A percentile compares a stretch with the other conserved stretches of the same genome.
Conservation (phyloP, 73 alveolate genomes). For the Paramecium sexaurelia region DNA sequence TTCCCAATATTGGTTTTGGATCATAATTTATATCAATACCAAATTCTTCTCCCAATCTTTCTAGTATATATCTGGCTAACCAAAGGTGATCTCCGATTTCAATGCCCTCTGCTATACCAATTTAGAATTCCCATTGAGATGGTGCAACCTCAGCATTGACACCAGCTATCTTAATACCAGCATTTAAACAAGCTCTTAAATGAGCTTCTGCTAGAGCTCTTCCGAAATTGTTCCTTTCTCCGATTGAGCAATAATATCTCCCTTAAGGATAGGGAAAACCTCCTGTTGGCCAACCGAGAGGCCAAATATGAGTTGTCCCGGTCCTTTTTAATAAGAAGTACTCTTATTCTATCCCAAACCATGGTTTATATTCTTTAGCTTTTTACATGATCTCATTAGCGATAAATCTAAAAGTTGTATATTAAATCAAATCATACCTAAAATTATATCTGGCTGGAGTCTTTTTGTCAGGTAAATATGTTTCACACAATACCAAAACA, state of each 20-base stretch:
- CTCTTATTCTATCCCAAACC: constrained; percentile 97
- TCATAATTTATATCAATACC: constrained; percentile 60
- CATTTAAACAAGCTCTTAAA: constrained; percentile 85
- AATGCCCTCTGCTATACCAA: constrained; percentile 91
- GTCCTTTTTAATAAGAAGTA: constrained; percentile 83
- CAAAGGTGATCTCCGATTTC: constrained; percentile 91
- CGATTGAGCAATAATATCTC: constrained; percentile 92
- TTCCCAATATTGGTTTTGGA: constrained; percentile 79
- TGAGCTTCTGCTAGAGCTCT: constrained; percentile 89
- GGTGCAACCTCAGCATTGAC: constrained; percentile 95
- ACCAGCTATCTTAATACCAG: constrained; percentile 89
- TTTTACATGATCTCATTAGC: constrained; percentile 72
- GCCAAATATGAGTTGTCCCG: constrained; percentile 74
- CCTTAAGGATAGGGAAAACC: constrained; percentile 94
- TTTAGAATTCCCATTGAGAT: constrained; percentile 93
- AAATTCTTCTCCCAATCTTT: constrained; percentile 69
- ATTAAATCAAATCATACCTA: background rate
- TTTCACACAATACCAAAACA: constrained; percentile 84
- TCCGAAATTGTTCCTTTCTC: constrained; percentile 82
- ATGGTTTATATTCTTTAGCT: constrained; percentile 78
- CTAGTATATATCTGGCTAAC: constrained; percentile 82
- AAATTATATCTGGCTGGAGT: constrained; percentile 91
- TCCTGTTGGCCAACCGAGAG: constrained; percentile 85
- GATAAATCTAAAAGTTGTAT: background rate
- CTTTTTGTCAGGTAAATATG: constrained; percentile 82